Base-by-base conservation (phyloP, 192 early-diverging fungal genomes). In the Coemansia sp. region DNA sequence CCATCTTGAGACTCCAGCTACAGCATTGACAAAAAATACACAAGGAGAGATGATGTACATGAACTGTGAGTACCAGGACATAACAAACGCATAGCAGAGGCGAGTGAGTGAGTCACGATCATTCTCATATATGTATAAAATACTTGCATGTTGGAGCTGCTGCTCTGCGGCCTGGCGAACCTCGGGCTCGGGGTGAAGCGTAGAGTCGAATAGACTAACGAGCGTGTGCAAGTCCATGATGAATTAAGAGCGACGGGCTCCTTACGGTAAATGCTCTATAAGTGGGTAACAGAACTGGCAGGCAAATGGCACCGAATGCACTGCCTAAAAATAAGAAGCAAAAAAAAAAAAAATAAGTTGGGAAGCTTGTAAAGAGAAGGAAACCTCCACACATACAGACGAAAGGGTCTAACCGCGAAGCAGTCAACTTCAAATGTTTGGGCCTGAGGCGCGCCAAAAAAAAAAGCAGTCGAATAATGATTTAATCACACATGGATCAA, bases 81-180 rank as follows among this genome's bases (percentile, higher is more conserved):
- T 29, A 3, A n/a, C 46, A 53, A 6, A 2, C 15, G 31, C 27
- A 55, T 51, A 11, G 21, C 45, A 10, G 3, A 65, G 6, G 7
- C 37, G 12, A 38, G 37, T 34, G 39, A 29, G 21, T 29, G 57
- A 34, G 41, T 12, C 25, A 14, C n/a, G 17, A 3, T 2, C 19
- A 14, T 7, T 17, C 2, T n/a, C 38, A 4, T 34, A 17, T 25
- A 17, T 25, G 14, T 53, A 73, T 87, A 9, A 3, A 5, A 14
- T 15, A 44, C 81, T 70, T 78, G 73, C 91, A 84, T 87, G 85
- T 78, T 90, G 88, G 67, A 97, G 86, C 63, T 92, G 87, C 63
- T 86, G 68, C 73, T 97, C 95, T 25, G 93, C 95, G 67, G 87
- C 88, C 67, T 91, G 90, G 76, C 92, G 94, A 29, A 92, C 83